Evolutionary conservation across 2,329 filamentous ascomycete genomes (phyloP).

Genomic region (Exophiala sp.): DNA sequence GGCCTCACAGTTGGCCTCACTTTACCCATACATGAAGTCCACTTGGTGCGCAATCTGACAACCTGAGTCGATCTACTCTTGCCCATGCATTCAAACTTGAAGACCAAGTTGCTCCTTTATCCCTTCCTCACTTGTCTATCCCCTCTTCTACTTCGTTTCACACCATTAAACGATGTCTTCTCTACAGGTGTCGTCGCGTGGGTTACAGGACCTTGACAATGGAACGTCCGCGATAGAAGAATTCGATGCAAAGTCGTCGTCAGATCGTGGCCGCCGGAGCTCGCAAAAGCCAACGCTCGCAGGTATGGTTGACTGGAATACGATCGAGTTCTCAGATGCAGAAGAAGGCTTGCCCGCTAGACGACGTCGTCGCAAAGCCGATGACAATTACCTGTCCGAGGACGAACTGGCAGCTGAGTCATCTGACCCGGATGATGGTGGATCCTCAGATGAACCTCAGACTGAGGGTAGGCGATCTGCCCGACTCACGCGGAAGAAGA

Average conservation of each 20-base stretch:
- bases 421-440: conserved; percentile 10
- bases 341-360: conserved; percentile 10
- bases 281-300: not conserved
- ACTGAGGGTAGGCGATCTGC: conserved; percentile 14
- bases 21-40: no score
- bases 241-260: conserved; percentile 4
- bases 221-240: conserved; percentile 10
- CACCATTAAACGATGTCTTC: conserved; percentile 4
- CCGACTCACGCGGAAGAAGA: conserved; percentile 14
- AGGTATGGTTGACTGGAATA: conserved; percentile 14
- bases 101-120: not conserved
- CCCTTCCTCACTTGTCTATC: not conserved
- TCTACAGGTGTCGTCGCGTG: conserved; percentile 15
- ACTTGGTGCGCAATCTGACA: no score
- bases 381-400: conserved; percentile 5
- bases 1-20: no score
- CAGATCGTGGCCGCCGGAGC: conserved; percentile 2
- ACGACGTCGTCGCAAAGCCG: conserved; percentile 4
- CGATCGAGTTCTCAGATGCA: conserved; percentile 22
- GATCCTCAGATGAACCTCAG: conserved; percentile 11
- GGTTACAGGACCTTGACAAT: conserved; percentile 16
- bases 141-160: not conserved
- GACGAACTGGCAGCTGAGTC: not conserved
- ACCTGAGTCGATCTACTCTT: not conserved
- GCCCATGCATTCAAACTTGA: not conserved